Evolutionary conservation across 192 early-diverging fungal species (phyloP).

Genomic region (Lobosporangium transversale): DNA sequence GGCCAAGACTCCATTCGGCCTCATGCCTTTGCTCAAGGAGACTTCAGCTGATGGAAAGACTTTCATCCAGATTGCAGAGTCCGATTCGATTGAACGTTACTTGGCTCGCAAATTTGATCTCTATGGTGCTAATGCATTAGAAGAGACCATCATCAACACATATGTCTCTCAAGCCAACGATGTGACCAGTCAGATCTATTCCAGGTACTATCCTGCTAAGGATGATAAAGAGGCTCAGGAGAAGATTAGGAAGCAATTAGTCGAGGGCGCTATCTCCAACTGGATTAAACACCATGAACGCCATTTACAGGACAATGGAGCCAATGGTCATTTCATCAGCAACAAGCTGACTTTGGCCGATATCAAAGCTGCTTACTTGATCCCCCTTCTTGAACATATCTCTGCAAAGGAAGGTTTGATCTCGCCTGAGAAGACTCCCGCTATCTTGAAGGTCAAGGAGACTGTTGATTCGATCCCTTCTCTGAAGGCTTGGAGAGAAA

Average conservation of each 20-base stretch:
- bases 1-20: slow-evolving; percentile 55
- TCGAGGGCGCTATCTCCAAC: background rate
- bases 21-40: slow-evolving; percentile 62
- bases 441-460: slow-evolving; percentile 21
- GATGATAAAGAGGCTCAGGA: slow-evolving; percentile 20
- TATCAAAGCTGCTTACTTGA: slow-evolving; percentile 7
- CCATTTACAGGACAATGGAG: slow-evolving; percentile 29
- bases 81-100: slow-evolving; percentile 59
- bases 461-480: slow-evolving; percentile 1
- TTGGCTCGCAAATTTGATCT: slow-evolving; percentile 55
- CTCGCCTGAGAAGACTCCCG: slow-evolving; percentile 21
- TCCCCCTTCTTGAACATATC: background rate
- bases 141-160: slow-evolving; percentile 39
- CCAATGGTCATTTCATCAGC: slow-evolving; percentile 61
- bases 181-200: slow-evolving; percentile 6
- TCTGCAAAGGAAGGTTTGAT: slow-evolving; percentile 5
- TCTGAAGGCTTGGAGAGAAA: slow-evolving; percentile 9
- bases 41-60: slow-evolving; percentile 29
- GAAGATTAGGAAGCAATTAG: slow-evolving; percentile 11
- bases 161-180: slow-evolving; percentile 35
- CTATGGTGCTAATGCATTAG: slow-evolving; percentile 23
- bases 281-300: slow-evolving; percentile 41
- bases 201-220: slow-evolving; percentile 7
- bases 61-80: slow-evolving; percentile 53
- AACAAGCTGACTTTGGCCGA: slow-evolving; percentile 54